phyloP scores from a whole-genome alignment of 768 basidiomycete species.

The Trametes punicea region DNA sequence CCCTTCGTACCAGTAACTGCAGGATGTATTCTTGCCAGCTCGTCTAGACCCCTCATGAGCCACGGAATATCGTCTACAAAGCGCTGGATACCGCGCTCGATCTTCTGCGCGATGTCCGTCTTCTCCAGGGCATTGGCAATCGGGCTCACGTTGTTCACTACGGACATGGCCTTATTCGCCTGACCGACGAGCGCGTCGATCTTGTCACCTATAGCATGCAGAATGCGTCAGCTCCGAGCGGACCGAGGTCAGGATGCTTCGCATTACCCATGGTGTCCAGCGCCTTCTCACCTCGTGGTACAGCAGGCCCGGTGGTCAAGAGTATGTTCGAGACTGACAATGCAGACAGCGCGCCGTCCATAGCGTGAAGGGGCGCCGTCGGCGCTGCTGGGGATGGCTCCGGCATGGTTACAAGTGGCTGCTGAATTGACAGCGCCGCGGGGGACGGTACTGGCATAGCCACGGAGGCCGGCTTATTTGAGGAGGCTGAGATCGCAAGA shows the following conservation, averaged over 20 bases:
- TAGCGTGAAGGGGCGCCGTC: not conserved
- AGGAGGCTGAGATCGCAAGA: too few relatives aligned
- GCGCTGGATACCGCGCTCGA: constrained; percentile 17
- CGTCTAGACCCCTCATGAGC: constrained; percentile 28
- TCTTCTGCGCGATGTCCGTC: not conserved
- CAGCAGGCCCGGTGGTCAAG: not conserved
- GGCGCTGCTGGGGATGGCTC: not conserved
- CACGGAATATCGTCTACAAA: constrained; percentile 25
- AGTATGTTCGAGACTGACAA: not conserved
- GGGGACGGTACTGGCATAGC: too few relatives aligned
- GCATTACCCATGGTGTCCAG: not conserved
- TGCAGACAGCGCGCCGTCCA: not conserved
- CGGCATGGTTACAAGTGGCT: not conserved
- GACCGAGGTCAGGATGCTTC: not conserved
- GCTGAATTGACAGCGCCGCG: not conserved
- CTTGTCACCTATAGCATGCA: not conserved
- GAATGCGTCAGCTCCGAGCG: not conserved
- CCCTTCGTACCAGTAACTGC: constrained; percentile 24
- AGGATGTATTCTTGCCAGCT: constrained; percentile 27
- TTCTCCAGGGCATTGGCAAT: not conserved
- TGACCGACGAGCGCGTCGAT: not conserved
- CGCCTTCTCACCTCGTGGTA: not conserved
- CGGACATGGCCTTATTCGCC: not conserved
- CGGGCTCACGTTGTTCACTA: not conserved
- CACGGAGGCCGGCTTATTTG: too few relatives aligned